These are phyloP conservation scores for Phytophthora cryptogea DNA, from an alignment of 352 stramenopile species.

Conservation along the genomic window DNA sequence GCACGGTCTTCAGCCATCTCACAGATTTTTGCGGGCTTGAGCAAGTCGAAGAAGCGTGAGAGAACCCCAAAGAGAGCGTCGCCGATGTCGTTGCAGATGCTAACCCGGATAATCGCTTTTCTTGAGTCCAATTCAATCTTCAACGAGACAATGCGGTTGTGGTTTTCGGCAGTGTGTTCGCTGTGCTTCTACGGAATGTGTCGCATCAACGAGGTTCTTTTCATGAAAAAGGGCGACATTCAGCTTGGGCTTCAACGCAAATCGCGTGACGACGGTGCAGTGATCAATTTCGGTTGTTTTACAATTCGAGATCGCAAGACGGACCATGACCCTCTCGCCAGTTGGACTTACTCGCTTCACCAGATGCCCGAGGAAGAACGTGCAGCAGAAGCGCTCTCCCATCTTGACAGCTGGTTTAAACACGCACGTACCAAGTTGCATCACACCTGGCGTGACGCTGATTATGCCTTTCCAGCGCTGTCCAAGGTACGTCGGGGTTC, in stretches of 20 bases:
- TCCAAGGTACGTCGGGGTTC: no score
- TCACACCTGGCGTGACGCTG: background rate
- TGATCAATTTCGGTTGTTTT: conserved; percentile 12
- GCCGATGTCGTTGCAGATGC: conserved; percentile 10
- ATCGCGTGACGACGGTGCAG: background rate
- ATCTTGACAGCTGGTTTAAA: conserved; percentile 6
- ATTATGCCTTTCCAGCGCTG: conserved; percentile 9
- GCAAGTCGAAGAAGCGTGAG: conserved; percentile 18
- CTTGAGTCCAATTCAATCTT: conserved; percentile 15
- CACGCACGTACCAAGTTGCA: background rate
- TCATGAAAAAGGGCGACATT: conserved; percentile 16
- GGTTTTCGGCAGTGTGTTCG: conserved; percentile 16
- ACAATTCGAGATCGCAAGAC: conserved; percentile 16
- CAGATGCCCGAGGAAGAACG: conserved; percentile 4
- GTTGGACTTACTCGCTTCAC: conserved; percentile 8
- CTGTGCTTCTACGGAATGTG: conserved; percentile 32
- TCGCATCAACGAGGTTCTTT: conserved; percentile 15
- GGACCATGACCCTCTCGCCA: conserved; percentile 14
- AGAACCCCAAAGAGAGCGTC: conserved; percentile 11
- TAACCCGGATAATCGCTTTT: conserved; percentile 1
- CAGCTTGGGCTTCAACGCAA: conserved; percentile 5
- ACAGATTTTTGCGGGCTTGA: conserved; percentile 12
- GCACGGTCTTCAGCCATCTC: conserved; percentile 3
- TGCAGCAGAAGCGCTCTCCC: conserved; percentile 4
- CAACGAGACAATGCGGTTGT: conserved; percentile 19